Percentiles rank a stretch among this genome's conserved stretches.
These are phyloP conservation scores for Plasmodium falciparum DNA, from an alignment of 169 alveolate species.

Conservation along the genomic window DNA sequence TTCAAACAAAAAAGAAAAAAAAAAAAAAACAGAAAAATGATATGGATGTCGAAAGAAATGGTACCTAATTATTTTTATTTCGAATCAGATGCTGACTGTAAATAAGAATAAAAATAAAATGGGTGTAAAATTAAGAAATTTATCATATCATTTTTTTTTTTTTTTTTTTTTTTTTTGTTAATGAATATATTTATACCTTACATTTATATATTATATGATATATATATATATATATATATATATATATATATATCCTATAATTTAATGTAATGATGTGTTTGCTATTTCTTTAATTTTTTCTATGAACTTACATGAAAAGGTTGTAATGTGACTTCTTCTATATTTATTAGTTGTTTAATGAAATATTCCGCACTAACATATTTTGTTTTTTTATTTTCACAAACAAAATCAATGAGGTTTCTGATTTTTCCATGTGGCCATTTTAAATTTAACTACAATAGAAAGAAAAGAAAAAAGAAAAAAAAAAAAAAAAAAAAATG, in stretches of 20 bases:
- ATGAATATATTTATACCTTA: not conserved
- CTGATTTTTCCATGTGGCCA: slow-evolving; percentile 77
- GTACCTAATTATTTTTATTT: slow-evolving; percentile 31
- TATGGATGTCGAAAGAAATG: not conserved
- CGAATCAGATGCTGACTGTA: slow-evolving; percentile 43
- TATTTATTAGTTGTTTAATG: slow-evolving; percentile 71
- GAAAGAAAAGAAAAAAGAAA: too few relatives aligned
- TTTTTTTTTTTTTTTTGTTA: not conserved
- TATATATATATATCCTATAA: not conserved
- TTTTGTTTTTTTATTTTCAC: slow-evolving; percentile 73
- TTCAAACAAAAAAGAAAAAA: slow-evolving; percentile 13
- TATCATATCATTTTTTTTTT: too few relatives aligned
- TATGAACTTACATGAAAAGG: slow-evolving; percentile 56
- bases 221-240: too few relatives aligned
- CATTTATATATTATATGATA: not conserved
- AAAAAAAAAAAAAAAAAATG: not conserved
- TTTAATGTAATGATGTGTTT: not conserved
- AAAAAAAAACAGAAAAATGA: slow-evolving; percentile 9
- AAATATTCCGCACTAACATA: slow-evolving; percentile 77
- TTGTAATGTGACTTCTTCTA: slow-evolving; percentile 74
- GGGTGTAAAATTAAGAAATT: too few relatives aligned
- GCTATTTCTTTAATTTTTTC: not conserved
- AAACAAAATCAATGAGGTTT: slow-evolving; percentile 70
- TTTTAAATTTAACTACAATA: slow-evolving; percentile 58
- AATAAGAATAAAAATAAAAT: not conserved